phyloP scores from a whole-genome alignment of 2,329 filamentous ascomycete species.

The Aspergillus proliferans region DNA sequence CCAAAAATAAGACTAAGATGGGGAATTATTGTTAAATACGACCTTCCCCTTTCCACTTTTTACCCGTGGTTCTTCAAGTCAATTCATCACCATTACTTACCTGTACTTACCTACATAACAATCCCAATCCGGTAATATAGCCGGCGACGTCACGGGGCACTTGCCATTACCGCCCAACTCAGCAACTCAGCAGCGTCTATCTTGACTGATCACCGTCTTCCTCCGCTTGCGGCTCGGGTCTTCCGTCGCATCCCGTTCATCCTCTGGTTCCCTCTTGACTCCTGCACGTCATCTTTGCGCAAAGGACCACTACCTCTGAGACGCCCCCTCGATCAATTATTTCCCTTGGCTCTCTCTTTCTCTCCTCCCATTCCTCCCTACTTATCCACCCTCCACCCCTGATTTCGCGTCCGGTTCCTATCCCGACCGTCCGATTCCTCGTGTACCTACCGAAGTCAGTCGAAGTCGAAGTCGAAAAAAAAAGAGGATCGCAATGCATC shows the following conservation, averaged over 20 bases:
- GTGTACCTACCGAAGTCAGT: not conserved
- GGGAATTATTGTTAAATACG: not conserved
- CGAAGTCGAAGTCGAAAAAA: not conserved
- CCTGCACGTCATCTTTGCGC: constrained; percentile 31
- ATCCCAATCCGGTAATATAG: constrained; percentile 12
- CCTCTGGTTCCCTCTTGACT: constrained; percentile 7
- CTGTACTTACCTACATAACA: too few relatives aligned
- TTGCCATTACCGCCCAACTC: not conserved
- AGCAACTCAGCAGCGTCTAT: too few relatives aligned
- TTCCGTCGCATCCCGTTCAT: constrained; percentile 24
- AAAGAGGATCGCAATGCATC: constrained; percentile 64
- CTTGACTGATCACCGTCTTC: constrained; percentile 3
- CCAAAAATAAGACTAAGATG: not conserved
- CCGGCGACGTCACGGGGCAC: constrained; percentile 17
- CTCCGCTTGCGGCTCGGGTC: constrained; percentile 13
- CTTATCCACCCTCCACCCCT: constrained; percentile 3
- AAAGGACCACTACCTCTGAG: constrained; percentile 10
- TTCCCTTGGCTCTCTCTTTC: not conserved
- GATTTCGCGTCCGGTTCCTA: not conserved
- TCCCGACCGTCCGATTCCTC: not conserved
- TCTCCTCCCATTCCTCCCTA: constrained; percentile 1
- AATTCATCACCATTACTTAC: not conserved
- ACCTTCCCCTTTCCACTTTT: not conserved
- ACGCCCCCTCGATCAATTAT: constrained; percentile 1
- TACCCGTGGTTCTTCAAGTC: not conserved